Evolutionary conservation across 768 basidiomycete genomes (phyloP).

Genomic region (Gymnopilus junonius): DNA sequence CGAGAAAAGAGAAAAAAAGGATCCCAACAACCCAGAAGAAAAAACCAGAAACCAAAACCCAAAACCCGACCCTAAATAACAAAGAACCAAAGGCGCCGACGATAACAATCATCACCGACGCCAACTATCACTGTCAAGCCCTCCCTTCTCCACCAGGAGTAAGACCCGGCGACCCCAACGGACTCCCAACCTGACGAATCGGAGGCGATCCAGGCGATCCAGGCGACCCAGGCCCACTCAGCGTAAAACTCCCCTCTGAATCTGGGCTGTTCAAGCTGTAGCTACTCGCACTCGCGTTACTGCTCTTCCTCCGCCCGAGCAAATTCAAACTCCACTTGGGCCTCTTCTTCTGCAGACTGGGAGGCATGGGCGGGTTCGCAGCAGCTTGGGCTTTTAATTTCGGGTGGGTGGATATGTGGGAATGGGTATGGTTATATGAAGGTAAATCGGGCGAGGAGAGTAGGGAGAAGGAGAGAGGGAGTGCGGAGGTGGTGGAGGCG

Average conservation of each 20-base stretch:
- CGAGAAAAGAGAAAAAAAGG: too few species aligned
- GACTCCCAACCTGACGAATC: too few species aligned
- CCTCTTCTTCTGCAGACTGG: constrained; percentile 18
- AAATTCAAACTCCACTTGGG: constrained; percentile 19
- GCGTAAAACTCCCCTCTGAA: neutral
- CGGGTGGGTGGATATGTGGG: neutral
- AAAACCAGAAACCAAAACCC: too few species aligned
- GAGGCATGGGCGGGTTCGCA: constrained; percentile 16
- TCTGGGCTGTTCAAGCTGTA: too few species aligned
- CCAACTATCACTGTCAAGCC: too few species aligned
- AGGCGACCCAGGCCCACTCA: neutral
- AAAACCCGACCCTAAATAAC: too few species aligned
- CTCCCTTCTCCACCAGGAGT: too few species aligned
- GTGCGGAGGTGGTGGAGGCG: neutral
- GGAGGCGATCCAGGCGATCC: too few species aligned
- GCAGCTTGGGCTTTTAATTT: neutral
- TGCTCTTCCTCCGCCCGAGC: constrained; percentile 7
- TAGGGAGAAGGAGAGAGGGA: neutral
- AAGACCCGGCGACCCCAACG: too few species aligned
- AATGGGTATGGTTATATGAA: neutral
- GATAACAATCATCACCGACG: too few species aligned
- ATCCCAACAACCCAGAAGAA: too few species aligned
- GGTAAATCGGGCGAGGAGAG: neutral
- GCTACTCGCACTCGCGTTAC: neutral
- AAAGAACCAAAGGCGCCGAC: too few species aligned